phyloP scores from a whole-genome alignment of 257 asterid genomes.

The Solanum megistacrolobum region DNA sequence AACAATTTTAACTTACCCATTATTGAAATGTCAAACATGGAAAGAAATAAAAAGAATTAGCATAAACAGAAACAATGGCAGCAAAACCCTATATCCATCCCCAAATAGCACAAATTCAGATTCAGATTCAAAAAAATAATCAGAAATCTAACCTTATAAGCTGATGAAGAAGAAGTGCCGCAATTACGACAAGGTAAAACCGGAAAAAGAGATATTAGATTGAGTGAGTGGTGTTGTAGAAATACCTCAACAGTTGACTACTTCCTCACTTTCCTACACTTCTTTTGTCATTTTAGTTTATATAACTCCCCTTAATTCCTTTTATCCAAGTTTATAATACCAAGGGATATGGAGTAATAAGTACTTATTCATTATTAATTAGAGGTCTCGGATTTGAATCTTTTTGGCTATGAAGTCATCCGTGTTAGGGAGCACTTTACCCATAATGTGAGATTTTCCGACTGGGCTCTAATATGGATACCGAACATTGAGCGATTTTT shows the following conservation, averaged over 20 bases:
- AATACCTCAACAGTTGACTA: background rate
- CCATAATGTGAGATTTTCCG: too few species aligned
- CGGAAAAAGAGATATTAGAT: background rate
- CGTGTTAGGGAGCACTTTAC: too few species aligned
- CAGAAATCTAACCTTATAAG: background rate
- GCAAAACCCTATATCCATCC: background rate
- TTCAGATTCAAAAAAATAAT: background rate
- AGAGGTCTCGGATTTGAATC: too few species aligned
- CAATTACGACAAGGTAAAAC: background rate
- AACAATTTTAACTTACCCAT: background rate
- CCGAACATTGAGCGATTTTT: too few species aligned
- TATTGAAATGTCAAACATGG: background rate
- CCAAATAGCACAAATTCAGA: background rate
- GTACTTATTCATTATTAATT: too few species aligned
- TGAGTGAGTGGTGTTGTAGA: background rate
- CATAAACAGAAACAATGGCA: background rate
- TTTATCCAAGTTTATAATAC: background rate
- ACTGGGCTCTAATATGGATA: too few species aligned
- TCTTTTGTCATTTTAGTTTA: background rate
- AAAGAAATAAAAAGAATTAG: background rate
- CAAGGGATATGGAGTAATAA: too few species aligned
- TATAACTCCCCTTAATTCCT: background rate
- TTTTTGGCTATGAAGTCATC: too few species aligned
- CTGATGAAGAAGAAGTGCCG: background rate
- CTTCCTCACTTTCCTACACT: background rate